Evolutionary conservation across 2,329 filamentous ascomycete genomes (phyloP).

Genomic region (Alternaria sp.): DNA sequence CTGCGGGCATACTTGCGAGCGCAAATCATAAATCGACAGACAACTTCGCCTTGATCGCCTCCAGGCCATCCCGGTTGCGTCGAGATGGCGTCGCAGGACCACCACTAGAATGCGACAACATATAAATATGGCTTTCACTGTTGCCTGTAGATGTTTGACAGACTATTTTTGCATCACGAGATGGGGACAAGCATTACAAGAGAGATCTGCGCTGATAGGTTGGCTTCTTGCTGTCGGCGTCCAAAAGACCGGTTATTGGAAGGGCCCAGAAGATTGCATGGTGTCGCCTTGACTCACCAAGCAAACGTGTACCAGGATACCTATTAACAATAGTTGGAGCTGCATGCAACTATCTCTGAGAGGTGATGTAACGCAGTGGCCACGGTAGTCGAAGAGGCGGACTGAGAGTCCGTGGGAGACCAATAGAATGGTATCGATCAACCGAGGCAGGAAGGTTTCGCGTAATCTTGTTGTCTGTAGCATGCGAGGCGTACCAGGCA

Average conservation of each 20-base stretch:
- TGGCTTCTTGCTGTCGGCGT: slow-evolving; percentile 24
- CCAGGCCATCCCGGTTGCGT: background rate
- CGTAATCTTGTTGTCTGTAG: slow-evolving; percentile 13
- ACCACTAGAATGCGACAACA: slow-evolving; percentile 29
- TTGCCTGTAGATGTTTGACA: slow-evolving; percentile 26
- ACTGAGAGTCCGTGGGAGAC: slow-evolving; percentile 5
- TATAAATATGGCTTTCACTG: slow-evolving; percentile 22
- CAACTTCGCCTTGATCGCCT: background rate
- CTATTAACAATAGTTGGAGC: slow-evolving; percentile 33
- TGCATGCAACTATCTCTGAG: slow-evolving; percentile 21
- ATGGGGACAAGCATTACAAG: slow-evolving; percentile 40
- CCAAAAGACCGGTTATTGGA: slow-evolving; percentile 15
- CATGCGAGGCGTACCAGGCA: slow-evolving; percentile 10
- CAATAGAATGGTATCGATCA: background rate
- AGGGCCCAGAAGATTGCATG: slow-evolving; percentile 21
- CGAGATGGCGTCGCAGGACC: slow-evolving; percentile 16
- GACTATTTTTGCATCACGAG: slow-evolving; percentile 41
- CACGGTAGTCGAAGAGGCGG: slow-evolving; percentile 14
- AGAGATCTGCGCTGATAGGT: slow-evolving; percentile 20
- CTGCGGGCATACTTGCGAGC: slow-evolving; percentile 36
- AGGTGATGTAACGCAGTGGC: slow-evolving; percentile 22
- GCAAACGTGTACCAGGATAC: slow-evolving; percentile 1
- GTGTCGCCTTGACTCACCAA: slow-evolving; percentile 25
- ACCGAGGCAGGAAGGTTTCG: slow-evolving; percentile 1
- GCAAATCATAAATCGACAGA: background rate